Base-by-base conservation (phyloP, 148 eudicot genomes). In the Amaranthus palmeri region DNA sequence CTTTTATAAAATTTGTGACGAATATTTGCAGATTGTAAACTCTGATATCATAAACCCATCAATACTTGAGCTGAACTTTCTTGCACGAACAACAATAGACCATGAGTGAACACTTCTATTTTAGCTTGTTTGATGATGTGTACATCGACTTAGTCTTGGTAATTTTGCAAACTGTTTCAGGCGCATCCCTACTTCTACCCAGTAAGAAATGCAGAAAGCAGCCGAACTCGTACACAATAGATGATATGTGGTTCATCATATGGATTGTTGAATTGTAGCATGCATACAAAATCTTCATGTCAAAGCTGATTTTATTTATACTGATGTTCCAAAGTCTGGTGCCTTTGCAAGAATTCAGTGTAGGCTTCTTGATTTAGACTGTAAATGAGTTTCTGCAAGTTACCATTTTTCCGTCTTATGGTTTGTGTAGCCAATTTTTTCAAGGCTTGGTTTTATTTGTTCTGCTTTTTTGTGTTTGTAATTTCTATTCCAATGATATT, bases 161-260 rank as follows among this genome's bases (percentile, higher is more conserved):
- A 60, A 46, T 58, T 58, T 14, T 71, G 67, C 74, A 42, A 49
- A 71, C 69, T 61, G 56, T 14, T 91, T 92, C 92, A 93, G 98
- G 96, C 86, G 44, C 97, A 93, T 77, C 96, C 98, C n/a, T 93
- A 93, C 45, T 93, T 93, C 74, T 81, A 77, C 74, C 97, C 97
- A 0, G 74, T 93, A 69, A 86, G 96, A 85, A 89, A 89, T 59
- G 96, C 96, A 13, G 97, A 93, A 79, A 88, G 86, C 88, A 86
- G 91, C 84, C 86, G 91, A 84, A 83, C 72, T 74, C 90, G 91
- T 75, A 78, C 79, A 67, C 86, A 90, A 68, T 88, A 80, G 36
- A 25, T 25, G 69, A 45, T 25, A 4, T 8, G 3, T 53, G 4
- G 51, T 2, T 25, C 36, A 46, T 13, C 46, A 6, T 57, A 65